Evolutionary conservation across 495 filamentous ascomycete species (phyloP).

Genomic region (Thermochaetoides thermophila): DNA sequence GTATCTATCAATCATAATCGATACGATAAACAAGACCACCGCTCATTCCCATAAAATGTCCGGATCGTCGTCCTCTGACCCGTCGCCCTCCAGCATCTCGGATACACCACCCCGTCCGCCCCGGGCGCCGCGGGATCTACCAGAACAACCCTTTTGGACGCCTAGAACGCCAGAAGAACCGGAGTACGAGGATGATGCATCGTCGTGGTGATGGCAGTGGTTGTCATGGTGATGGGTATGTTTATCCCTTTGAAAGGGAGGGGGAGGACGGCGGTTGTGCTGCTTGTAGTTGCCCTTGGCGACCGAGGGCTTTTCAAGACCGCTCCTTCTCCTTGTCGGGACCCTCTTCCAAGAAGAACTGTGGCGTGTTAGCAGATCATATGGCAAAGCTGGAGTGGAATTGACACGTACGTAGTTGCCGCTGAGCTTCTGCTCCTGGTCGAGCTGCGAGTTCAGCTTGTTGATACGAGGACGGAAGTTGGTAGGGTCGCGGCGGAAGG

Average conservation of each 20-base stretch:
- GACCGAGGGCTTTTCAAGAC: conserved; percentile 49
- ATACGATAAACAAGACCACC: no score
- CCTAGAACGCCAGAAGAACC: conserved; percentile 28
- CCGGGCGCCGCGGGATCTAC: conserved; percentile 16
- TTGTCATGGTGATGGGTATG: conserved; percentile 21
- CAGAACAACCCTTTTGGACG: conserved; percentile 28
- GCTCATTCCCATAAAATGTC: conserved; percentile 26
- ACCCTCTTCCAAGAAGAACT: conserved; percentile 79
- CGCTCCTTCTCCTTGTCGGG: conserved; percentile 44
- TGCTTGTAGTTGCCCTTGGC: conserved; percentile 23
- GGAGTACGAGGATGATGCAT: no score
- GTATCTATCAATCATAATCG: no score
- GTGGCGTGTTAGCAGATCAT: conserved; percentile 5
- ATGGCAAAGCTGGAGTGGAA: neutral
- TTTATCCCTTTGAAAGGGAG: no score
- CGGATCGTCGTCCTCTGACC: conserved; percentile 30
- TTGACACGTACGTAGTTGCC: conserved; percentile 70
- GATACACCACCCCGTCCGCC: conserved; percentile 15
- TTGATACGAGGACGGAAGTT: conserved; percentile 96
- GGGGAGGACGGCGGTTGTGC: conserved; percentile 11
- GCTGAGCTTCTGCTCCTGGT: conserved; percentile 87
- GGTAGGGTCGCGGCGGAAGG: conserved; percentile 93
- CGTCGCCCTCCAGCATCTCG: conserved; percentile 22
- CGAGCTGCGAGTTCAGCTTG: conserved; percentile 86
- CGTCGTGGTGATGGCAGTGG: conserved; percentile 13